These are phyloP conservation scores for Metschnikowia hibisci DNA, from an alignment of 805 yeast genomes.

Conservation along the genomic window DNA sequence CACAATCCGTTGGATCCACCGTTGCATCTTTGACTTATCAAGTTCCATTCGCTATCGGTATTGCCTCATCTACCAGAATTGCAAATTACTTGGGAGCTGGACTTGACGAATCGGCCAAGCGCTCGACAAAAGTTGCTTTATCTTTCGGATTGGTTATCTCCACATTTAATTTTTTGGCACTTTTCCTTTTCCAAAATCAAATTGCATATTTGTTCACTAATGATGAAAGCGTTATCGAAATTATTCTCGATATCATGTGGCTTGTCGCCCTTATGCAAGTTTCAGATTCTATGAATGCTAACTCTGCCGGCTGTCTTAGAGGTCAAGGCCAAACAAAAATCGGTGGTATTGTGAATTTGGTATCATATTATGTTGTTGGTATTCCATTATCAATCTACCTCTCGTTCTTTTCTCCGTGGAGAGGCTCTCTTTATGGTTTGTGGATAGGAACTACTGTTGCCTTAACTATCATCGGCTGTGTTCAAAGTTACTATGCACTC, in stretches of 20 bases:
- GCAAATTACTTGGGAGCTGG: constrained; percentile 55
- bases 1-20: constrained; percentile 47
- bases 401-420: constrained; percentile 46
- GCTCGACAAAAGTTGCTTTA: constrained; percentile 34
- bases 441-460: constrained; percentile 51
- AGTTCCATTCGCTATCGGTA: constrained; percentile 55
- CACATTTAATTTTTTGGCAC: constrained; percentile 27
- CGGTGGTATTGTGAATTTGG: constrained; percentile 55
- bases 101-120: constrained; percentile 32
- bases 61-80: constrained; percentile 55
- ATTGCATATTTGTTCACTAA: constrained; percentile 51
- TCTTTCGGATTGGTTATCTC: constrained; percentile 36
- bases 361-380: constrained; percentile 59
- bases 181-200: constrained; percentile 29
- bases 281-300: constrained; percentile 65
- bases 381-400: constrained; percentile 56
- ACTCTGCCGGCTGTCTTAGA: constrained; percentile 70
- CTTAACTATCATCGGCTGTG: constrained; percentile 16
- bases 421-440: constrained; percentile 52
- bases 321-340: constrained; percentile 74
- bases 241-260: constrained; percentile 53
- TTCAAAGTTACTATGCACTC: constrained; percentile 40
- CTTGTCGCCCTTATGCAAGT: constrained; percentile 66
- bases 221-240: constrained; percentile 52
- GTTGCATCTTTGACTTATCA: constrained; percentile 46